phyloP scores from a whole-genome alignment of 73 alveolate genomes.

The Stentor roeselii region DNA sequence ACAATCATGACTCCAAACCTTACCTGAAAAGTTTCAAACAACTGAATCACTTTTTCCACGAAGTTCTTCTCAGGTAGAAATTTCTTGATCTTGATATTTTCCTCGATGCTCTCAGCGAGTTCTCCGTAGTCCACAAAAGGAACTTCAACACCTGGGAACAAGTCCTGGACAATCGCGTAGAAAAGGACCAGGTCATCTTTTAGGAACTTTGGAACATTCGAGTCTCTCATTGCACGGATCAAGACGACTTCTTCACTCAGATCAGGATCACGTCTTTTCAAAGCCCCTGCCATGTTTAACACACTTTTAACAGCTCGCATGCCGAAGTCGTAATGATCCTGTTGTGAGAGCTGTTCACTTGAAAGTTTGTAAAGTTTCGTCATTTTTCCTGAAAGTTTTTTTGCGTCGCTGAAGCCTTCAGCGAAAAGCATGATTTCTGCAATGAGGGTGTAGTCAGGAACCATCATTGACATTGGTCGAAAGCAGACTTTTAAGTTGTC shows the following conservation, averaged over 20 bases:
- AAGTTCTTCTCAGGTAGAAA: slow-evolving; percentile 61
- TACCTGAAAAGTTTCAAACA: slow-evolving; percentile 97
- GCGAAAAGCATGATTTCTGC: slow-evolving; percentile 99
- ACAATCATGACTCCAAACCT: slow-evolving; percentile 98
- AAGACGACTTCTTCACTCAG: slow-evolving; percentile 97
- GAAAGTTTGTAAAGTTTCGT: slow-evolving; percentile 74
- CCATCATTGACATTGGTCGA: slow-evolving; percentile 99
- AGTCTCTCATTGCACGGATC: slow-evolving; percentile 98
- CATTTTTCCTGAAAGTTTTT: slow-evolving; percentile 93
- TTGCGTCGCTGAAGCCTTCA: slow-evolving; percentile 99
- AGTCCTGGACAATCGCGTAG: slow-evolving; percentile 93
- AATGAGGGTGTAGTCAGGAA: slow-evolving; percentile 99
- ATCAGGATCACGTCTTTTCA: slow-evolving; percentile 94
- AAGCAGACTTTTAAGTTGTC: slow-evolving; percentile 96
- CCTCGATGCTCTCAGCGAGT: slow-evolving; percentile 76
- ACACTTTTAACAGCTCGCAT: slow-evolving; percentile 99
- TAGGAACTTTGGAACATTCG: slow-evolving; percentile 98
- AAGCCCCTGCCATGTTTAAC: slow-evolving; percentile 98
- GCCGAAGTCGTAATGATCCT: slow-evolving; percentile 99
- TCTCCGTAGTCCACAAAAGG: slow-evolving; percentile 93
- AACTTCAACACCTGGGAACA: slow-evolving; percentile 94
- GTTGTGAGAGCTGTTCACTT: slow-evolving; percentile 91
- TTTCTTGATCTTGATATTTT: slow-evolving; percentile 52
- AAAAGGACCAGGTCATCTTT: slow-evolving; percentile 97
- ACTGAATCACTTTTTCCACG: slow-evolving; percentile 89